Percentiles rank a stretch among this genome's conserved stretches.
phyloP scores from a whole-genome alignment of 1,139 yeast species.

The Saccharomyces hybrid region DNA sequence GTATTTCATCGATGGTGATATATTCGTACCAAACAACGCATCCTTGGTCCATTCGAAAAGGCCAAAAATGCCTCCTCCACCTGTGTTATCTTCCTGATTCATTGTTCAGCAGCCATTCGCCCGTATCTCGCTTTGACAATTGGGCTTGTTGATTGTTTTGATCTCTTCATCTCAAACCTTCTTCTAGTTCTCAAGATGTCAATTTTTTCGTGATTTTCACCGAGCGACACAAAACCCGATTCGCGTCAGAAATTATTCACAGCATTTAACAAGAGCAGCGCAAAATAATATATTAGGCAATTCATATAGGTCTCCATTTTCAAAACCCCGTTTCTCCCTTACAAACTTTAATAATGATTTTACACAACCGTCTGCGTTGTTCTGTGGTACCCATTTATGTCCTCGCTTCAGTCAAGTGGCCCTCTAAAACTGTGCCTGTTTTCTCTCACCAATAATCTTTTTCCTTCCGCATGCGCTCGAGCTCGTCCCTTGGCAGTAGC shows the following conservation, averaged over 20 bases:
- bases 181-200: not conserved
- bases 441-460: not conserved
- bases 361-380: not conserved
- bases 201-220: not conserved
- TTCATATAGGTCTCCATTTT: not conserved
- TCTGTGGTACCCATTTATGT: not conserved
- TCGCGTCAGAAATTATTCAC: not conserved
- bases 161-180: not conserved
- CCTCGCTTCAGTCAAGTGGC: too few relatives aligned
- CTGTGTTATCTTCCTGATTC: not conserved
- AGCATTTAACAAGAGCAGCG: not conserved
- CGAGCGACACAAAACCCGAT: not conserved
- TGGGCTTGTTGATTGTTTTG: not conserved
- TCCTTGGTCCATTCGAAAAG: conserved; percentile 29
- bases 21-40: conserved; percentile 25
- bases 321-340: too few relatives aligned
- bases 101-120: not conserved
- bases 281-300: not conserved
- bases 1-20: conserved; percentile 26
- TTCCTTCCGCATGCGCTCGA: not conserved
- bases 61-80: conserved; percentile 8
- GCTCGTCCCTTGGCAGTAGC: not conserved
- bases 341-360: too few relatives aligned
- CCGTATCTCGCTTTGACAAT: not conserved
- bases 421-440: not conserved